These are phyloP conservation scores for Calocera viscosa DNA, from an alignment of 768 basidiomycete species.

Conservation along the genomic window DNA sequence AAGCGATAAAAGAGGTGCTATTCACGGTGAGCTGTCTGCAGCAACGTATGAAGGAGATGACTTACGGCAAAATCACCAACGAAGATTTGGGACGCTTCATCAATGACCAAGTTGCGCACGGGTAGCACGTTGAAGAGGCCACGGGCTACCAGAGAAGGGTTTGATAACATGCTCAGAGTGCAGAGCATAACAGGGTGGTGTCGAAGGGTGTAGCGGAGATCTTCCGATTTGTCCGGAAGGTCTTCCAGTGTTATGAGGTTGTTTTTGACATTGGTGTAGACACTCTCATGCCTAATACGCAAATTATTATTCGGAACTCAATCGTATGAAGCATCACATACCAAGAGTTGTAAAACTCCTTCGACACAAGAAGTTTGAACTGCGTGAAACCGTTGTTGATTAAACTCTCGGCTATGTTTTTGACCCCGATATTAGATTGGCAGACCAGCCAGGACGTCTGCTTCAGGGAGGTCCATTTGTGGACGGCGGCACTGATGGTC, in stretches of 20 bases:
- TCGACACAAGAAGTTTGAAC: conserved; percentile 62
- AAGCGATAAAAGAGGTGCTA: conserved; percentile 38
- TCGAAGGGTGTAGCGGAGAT: conserved; percentile 27
- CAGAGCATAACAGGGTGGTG: conserved; percentile 53
- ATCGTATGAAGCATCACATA: conserved; percentile 22
- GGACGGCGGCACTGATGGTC: conserved; percentile 44
- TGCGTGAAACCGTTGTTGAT: conserved; percentile 31
- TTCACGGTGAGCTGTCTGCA: neutral
- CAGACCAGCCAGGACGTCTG: conserved; percentile 66
- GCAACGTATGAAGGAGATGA: neutral
- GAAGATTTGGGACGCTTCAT: conserved; percentile 44
- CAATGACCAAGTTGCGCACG: conserved; percentile 36
- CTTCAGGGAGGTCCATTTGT: conserved; percentile 26
- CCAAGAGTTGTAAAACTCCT: conserved; percentile 56
- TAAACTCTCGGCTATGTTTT: conserved; percentile 78
- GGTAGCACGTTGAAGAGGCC: conserved; percentile 31
- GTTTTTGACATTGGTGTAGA: conserved; percentile 40
- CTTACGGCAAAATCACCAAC: conserved; percentile 38
- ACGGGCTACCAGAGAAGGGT: conserved; percentile 29
- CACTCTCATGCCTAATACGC: conserved; percentile 60
- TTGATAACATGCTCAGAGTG: conserved; percentile 66
- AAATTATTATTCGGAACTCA: neutral
- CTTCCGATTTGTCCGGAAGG: conserved; percentile 26
- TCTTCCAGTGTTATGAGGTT: conserved; percentile 46
- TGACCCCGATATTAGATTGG: conserved; percentile 78